phyloP scores from a whole-genome alignment of 768 basidiomycete genomes.

The Lentinula sp. region DNA sequence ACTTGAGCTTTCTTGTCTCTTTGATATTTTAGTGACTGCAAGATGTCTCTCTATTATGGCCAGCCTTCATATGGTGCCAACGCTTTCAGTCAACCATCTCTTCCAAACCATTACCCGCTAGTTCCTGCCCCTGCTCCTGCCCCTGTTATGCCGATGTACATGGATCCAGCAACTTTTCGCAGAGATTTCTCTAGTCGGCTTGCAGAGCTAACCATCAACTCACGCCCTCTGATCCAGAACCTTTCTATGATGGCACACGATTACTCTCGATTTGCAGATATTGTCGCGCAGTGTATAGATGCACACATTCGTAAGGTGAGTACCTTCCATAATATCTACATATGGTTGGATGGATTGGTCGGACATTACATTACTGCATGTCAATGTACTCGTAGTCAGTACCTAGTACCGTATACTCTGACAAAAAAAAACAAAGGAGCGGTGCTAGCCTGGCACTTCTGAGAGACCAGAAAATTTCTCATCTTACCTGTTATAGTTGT shows the following conservation, averaged over 20 bases:
- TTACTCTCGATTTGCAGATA: constrained; percentile 67
- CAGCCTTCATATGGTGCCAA: constrained; percentile 6
- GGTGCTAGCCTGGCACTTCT: not conserved
- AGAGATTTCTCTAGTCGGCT: constrained; percentile 73
- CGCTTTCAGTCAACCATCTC: constrained; percentile 19
- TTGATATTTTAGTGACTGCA: not conserved
- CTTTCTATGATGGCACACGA: constrained; percentile 92
- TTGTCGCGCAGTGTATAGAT: constrained; percentile 78
- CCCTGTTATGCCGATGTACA: constrained; percentile 23
- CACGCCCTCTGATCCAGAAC: constrained; percentile 88
- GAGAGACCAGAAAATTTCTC: constrained; percentile 11
- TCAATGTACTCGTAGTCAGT: not conserved
- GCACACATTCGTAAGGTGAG: constrained; percentile 87
- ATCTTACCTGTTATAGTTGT: constrained; percentile 15
- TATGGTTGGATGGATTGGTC: constrained; percentile 22
- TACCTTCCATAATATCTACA: constrained; percentile 17
- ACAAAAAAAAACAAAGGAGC: not conserved
- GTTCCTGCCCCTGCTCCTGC: constrained; percentile 31
- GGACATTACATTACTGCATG: not conserved
- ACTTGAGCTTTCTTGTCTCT: not conserved
- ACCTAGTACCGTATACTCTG: constrained; percentile 13
- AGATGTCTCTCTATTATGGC: constrained; percentile 7
- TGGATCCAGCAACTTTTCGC: constrained; percentile 70
- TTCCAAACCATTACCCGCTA: constrained; percentile 36
- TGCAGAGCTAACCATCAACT: constrained; percentile 85